Conservation (phyloP, 2,329 filamentous ascomycete genomes). For the Apiospora pterosperma region DNA sequence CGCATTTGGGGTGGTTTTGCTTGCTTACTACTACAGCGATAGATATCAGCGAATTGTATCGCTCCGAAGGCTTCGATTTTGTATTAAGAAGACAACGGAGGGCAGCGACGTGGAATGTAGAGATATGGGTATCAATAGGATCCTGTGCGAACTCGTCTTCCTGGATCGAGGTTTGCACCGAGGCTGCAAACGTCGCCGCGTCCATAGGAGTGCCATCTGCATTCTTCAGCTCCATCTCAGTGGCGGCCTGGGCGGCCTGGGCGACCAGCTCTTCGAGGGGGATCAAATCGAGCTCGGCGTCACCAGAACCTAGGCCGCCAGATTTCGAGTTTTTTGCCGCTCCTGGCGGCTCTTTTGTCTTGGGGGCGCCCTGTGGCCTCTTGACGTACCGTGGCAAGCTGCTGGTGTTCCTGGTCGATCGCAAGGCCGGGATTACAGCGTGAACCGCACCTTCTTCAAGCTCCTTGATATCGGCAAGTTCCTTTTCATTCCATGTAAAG, state of each 20-base stretch:
- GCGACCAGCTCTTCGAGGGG: neutral
- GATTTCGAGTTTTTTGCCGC: no score
- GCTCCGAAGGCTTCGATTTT: neutral
- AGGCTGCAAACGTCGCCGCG: neutral
- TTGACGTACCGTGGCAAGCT: neutral
- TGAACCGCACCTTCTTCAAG: neutral
- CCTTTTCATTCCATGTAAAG: neutral
- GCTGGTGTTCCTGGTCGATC: neutral
- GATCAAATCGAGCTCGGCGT: no score
- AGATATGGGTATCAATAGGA: neutral
- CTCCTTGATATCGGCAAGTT: no score
- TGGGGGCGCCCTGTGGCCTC: neutral
- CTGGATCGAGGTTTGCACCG: no score
- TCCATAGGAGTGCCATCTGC: neutral
- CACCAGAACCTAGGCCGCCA: no score
- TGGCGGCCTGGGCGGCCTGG: neutral
- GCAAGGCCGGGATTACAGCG: neutral
- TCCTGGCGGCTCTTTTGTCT: neutral
- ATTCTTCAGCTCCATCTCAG: neutral
- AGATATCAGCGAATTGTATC: neutral
- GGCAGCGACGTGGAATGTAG: neutral
- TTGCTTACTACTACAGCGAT: slow-evolving; percentile 6
- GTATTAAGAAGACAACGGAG: neutral
- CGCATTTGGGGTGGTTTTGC: neutral
- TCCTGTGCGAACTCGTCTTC: neutral